phyloP scores from a whole-genome alignment of 2,329 filamentous ascomycete genomes.

The Penicillium italicum region DNA sequence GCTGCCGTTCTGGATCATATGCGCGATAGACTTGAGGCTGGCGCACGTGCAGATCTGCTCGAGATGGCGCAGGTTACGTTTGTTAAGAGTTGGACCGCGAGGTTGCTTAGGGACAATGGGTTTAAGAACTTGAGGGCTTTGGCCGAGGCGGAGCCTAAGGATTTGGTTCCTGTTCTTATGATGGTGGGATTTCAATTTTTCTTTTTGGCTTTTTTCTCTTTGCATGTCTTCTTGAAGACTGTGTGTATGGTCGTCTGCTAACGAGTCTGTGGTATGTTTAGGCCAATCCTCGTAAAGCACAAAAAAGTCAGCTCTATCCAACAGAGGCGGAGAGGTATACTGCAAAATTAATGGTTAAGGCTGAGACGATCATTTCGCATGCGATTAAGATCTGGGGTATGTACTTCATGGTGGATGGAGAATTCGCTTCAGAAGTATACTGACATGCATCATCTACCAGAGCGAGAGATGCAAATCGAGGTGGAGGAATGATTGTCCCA shows the following conservation, averaged over 20 bases:
- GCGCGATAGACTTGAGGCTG: constrained; percentile 68
- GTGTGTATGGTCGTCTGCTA: neutral
- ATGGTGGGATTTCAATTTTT: constrained; percentile 49
- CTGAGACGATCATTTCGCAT: constrained; percentile 63
- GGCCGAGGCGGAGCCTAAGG: constrained; percentile 64
- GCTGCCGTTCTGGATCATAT: constrained; percentile 71
- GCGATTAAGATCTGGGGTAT: constrained; percentile 65
- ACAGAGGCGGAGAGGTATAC: constrained; percentile 58
- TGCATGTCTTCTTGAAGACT: neutral
- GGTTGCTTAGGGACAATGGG: constrained; percentile 72
- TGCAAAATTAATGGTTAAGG: constrained; percentile 63
- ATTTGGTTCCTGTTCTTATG: constrained; percentile 68
- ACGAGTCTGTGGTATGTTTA: constrained; percentile 26
- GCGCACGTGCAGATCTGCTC: constrained; percentile 66
- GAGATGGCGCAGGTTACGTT: constrained; percentile 69
- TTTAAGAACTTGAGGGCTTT: constrained; percentile 65
- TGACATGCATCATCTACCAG: constrained; percentile 20
- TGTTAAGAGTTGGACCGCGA: constrained; percentile 72
- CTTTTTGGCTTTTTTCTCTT: neutral
- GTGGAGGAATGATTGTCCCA: constrained; percentile 29
- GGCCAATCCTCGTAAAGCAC: constrained; percentile 63
- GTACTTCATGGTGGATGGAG: neutral
- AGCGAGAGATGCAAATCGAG: constrained; percentile 37
- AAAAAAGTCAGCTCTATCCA: constrained; percentile 50
- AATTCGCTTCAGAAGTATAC: neutral